Percentiles rank a stretch among this genome's conserved stretches.
Evolutionary conservation across 805 yeast species (phyloP).

Genomic region (Candida ortonii): DNA sequence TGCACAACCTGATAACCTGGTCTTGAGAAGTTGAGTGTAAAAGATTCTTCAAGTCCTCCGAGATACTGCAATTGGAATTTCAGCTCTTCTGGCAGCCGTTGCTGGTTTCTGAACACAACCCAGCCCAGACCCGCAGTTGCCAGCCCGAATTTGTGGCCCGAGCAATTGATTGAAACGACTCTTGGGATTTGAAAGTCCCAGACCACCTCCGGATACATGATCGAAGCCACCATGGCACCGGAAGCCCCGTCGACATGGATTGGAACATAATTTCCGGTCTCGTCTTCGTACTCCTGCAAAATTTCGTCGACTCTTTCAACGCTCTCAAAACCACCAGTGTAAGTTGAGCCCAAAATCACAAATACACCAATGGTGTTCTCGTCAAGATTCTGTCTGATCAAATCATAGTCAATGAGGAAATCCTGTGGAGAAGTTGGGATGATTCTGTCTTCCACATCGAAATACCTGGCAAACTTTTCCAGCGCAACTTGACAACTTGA

Average conservation of each 20-base stretch:
- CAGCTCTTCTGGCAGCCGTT: constrained; percentile 64
- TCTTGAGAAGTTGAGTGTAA: constrained; percentile 82
- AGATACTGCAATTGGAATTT: constrained; percentile 77
- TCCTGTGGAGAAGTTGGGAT: constrained; percentile 63
- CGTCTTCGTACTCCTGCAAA: constrained; percentile 66
- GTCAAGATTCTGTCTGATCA: constrained; percentile 65
- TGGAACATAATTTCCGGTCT: constrained; percentile 66
- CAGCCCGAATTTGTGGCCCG: constrained; percentile 91
- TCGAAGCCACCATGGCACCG: constrained; percentile 88
- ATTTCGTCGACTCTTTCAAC: constrained; percentile 58
- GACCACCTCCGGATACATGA: constrained; percentile 64
- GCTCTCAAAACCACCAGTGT: constrained; percentile 88
- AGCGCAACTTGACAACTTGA: constrained; percentile 91
- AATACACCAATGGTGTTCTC: constrained; percentile 92
- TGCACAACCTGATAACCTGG: constrained; percentile 90
- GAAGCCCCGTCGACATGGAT: constrained; percentile 94
- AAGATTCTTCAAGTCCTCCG: constrained; percentile 87
- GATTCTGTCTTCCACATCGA: constrained; percentile 83
- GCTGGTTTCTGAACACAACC: constrained; percentile 75
- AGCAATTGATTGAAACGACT: constrained; percentile 81
- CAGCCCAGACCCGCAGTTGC: constrained; percentile 92
- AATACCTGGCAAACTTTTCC: constrained; percentile 91
- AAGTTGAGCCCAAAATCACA: constrained; percentile 87
- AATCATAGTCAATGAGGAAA: constrained; percentile 60
- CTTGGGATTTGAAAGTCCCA: constrained; percentile 84